phyloP scores from a whole-genome alignment of 805 yeast genomes.

The Ogataea chonburiensis region DNA sequence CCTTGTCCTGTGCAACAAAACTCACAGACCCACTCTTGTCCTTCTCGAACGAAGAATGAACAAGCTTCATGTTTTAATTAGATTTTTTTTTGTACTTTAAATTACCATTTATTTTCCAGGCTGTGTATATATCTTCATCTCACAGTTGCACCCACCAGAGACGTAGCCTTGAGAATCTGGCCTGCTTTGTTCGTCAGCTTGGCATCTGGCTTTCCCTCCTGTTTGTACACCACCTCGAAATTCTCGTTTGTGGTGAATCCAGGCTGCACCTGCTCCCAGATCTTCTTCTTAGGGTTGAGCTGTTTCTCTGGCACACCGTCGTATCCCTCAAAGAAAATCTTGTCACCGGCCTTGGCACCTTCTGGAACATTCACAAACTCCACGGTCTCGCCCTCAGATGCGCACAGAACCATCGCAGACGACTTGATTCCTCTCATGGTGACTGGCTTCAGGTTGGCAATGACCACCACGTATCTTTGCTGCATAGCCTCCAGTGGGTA shows the following conservation, averaged over 20 bases:
- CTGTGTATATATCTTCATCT: conserved; percentile 34
- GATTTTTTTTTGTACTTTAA: conserved; percentile 2
- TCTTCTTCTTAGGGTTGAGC: conserved; percentile 96
- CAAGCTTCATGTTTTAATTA: conserved; percentile 48
- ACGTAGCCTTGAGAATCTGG: conserved; percentile 67
- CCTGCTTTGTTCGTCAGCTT: conserved; percentile 80
- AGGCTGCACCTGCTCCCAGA: conserved; percentile 96
- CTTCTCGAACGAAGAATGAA: conserved; percentile 49
- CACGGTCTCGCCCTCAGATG: conserved; percentile 70
- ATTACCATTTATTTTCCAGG: too few relatives aligned
- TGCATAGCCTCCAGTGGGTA: conserved; percentile 94
- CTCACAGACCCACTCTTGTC: conserved; percentile 66
- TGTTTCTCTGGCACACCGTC: conserved; percentile 88
- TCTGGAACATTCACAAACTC: conserved; percentile 95
- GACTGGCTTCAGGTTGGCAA: conserved; percentile 96
- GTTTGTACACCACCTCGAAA: conserved; percentile 75
- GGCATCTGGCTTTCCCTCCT: conserved; percentile 70
- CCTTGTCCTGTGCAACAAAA: conserved; percentile 80
- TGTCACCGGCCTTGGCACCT: conserved; percentile 93
- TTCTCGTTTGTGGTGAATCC: conserved; percentile 76
- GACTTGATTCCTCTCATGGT: conserved; percentile 97
- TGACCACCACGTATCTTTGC: conserved; percentile 83
- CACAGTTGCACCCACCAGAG: conserved; percentile 76
- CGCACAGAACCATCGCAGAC: conserved; percentile 95
- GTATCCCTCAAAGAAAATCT: conserved; percentile 89